Conservation (phyloP, 1,139 yeast genomes). For the Yamadazyma dushanensis region DNA sequence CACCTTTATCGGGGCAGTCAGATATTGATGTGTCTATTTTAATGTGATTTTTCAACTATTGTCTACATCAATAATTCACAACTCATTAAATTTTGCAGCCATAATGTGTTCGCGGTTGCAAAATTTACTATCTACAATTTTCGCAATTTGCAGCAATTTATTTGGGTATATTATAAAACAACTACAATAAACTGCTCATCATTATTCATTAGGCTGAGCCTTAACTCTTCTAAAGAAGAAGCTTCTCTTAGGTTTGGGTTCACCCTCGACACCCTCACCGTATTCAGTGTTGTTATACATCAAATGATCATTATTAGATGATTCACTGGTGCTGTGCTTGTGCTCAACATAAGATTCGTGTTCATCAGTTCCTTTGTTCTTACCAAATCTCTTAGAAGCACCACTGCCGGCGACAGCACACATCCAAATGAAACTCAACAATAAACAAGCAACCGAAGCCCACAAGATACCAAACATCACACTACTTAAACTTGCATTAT, state of each 20-base stretch:
- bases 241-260: slow-evolving; percentile 3
- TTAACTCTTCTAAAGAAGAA: slow-evolving; percentile 11
- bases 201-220: not conserved
- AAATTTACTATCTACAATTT: too few relatives aligned
- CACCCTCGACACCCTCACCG: slow-evolving; percentile 5
- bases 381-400: slow-evolving; percentile 11
- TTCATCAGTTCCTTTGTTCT: slow-evolving; percentile 8
- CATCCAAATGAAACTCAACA: slow-evolving; percentile 25
- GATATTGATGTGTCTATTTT: too few relatives aligned
- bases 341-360: slow-evolving; percentile 15
- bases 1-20: too few relatives aligned
- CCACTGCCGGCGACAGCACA: slow-evolving; percentile 16
- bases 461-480: slow-evolving; percentile 64
- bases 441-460: slow-evolving; percentile 54
- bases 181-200: not conserved
- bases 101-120: too few relatives aligned
- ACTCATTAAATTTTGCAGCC: too few relatives aligned
- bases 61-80: too few relatives aligned
- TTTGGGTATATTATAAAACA: too few relatives aligned
- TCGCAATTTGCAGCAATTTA: too few relatives aligned
- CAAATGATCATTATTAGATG: slow-evolving; percentile 9
- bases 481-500: slow-evolving; percentile 52
- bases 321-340: slow-evolving; percentile 13
- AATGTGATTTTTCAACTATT: too few relatives aligned
- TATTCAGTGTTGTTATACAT: slow-evolving; percentile 4